Conservation (phyloP, 345 rosid genomes). For the Salix caprea region DNA sequence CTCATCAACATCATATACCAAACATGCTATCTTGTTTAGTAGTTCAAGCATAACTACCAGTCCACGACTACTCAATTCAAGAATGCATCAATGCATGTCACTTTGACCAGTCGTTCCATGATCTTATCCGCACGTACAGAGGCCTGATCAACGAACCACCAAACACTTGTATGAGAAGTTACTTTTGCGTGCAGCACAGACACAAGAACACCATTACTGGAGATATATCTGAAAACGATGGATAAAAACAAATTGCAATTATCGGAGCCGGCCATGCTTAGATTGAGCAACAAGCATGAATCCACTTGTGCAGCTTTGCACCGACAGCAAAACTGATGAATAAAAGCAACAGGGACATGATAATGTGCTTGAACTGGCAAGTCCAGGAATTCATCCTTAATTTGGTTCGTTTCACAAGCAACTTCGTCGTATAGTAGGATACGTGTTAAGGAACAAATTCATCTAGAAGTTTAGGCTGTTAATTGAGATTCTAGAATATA, state of each 20-base stretch:
- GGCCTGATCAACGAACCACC: not conserved
- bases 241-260: not conserved
- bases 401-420: not conserved
- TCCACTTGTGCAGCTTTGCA: not conserved
- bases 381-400: not conserved
- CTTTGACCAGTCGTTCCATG: not conserved
- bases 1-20: not conserved
- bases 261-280: not conserved
- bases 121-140: not conserved
- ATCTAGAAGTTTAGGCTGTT: too few relatives aligned
- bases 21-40: not conserved
- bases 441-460: too few relatives aligned
- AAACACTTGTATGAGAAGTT: not conserved
- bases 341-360: not conserved
- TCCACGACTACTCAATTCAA: conserved; percentile 16
- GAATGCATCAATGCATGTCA: not conserved
- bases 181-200: not conserved
- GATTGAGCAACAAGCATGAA: not conserved
- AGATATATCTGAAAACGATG: not conserved
- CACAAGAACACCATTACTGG: not conserved
- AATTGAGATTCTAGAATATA: too few relatives aligned
- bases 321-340: not conserved
- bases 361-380: not conserved
- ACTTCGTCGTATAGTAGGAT: too few relatives aligned
- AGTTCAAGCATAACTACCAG: conserved; percentile 25